A percentile compares a stretch with the other conserved stretches of the same genome.
Conservation (phyloP, 176 grass and related monocot species). For the Thalia dealbata region DNA sequence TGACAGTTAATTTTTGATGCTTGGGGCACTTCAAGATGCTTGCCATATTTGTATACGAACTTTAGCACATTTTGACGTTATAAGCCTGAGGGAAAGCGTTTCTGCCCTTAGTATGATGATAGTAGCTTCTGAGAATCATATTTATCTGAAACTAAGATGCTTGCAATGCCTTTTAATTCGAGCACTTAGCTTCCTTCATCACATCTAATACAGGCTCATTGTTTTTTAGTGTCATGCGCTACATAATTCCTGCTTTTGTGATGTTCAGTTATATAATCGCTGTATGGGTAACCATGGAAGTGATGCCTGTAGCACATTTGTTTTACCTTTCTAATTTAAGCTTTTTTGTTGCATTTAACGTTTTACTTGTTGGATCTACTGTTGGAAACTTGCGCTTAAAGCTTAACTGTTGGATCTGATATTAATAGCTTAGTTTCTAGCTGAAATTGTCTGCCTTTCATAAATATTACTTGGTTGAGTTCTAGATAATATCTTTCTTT, state of each 20-base stretch:
- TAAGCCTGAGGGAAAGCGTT: not conserved
- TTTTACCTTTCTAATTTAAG: not conserved
- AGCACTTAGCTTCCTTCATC: not conserved
- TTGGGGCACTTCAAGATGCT: too few relatives aligned
- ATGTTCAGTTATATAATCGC: too few relatives aligned
- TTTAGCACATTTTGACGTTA: not conserved
- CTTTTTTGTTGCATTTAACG: not conserved
- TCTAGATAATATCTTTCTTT: not conserved
- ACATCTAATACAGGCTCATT: too few relatives aligned
- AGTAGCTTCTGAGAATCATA: not conserved
- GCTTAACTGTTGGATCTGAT: not conserved
- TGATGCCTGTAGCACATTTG: too few relatives aligned
- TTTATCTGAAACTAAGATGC: too few relatives aligned
- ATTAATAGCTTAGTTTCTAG: not conserved
- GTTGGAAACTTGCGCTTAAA: not conserved
- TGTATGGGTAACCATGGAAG: too few relatives aligned
- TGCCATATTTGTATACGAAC: too few relatives aligned
- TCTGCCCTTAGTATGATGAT: not conserved
- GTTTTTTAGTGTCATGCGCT: too few relatives aligned
- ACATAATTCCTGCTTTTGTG: too few relatives aligned
- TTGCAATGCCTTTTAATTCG: not conserved
- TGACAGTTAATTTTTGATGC: too few relatives aligned
- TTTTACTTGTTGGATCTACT: not conserved
- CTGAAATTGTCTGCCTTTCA: not conserved
- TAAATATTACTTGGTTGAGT: not conserved